Evolutionary conservation across 805 yeast genomes (phyloP), one percentile per base, ranked within the genome.

Genomic region (Lipomyces kockii): DNA sequence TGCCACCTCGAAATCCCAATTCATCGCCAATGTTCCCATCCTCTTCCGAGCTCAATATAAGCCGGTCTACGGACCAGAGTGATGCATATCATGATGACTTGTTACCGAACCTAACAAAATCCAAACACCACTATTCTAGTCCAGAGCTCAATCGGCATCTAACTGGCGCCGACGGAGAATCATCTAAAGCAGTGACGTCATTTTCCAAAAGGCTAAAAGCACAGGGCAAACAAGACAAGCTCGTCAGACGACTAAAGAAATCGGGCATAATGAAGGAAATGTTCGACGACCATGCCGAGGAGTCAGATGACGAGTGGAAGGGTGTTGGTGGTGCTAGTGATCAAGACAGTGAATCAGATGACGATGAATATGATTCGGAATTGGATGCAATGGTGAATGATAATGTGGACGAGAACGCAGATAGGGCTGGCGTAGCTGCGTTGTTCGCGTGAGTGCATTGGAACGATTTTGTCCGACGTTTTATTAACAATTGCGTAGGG

Each of bases 271-370:
- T 88, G 81, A 89, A 84, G 69, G 79, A 83, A 35, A 83, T 91
- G 63, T 81, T 90, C 76, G 94, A 91, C 73, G 88, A 89, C 60
- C 95, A 90, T 80, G 97, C 97, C 56, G 92, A 86, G 72, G 97
- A 91, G 79, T 89, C 95, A 49, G 96, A 91, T 68, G 97, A 91
- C 81, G 97, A 91, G 80, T 91, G 92, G 90, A 84, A 84, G 60
- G 96, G 95, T 2, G 73, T 89, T 60, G 95, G 94, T 71, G 96
- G 96, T 67, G 80, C 75, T 5, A 93, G 89, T 72, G 89, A 87
- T 2, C 9, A 14, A 11, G 71, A 72, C n/a, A 74, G 78, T 2
- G 82, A 80, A 58, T 88, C 85, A 68, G 63, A 75, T 0, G 83
- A 86, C 20, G 88, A 84, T 68, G 85, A 80, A 55, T 89, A 87